Conservation (phyloP, 768 basidiomycete genomes). For the Glaciozyma martinii region DNA sequence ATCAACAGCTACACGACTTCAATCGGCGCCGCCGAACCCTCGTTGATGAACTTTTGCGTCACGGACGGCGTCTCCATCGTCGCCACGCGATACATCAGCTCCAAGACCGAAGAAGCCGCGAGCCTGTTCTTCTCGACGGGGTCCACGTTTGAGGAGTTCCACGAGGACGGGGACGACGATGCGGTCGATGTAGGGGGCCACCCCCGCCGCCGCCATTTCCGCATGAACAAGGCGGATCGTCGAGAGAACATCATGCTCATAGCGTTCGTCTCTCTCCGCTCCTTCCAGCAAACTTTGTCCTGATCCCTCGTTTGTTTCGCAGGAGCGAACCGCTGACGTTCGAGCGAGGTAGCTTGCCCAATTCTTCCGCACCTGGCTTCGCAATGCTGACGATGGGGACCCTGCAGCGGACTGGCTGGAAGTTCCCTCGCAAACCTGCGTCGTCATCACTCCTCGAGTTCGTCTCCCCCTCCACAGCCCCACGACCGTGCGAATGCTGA, state of each 20-base stretch:
- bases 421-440: constrained; percentile 91
- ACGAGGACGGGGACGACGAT: constrained; percentile 54
- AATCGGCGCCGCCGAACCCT: constrained; percentile 47
- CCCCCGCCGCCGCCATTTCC: constrained; percentile 45
- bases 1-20: constrained; percentile 63
- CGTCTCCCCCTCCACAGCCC: not conserved
- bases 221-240: constrained; percentile 92
- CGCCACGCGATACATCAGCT: constrained; percentile 90
- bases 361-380: not conserved
- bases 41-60: constrained; percentile 60
- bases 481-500: not conserved
- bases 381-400: not conserved
- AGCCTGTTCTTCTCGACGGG: constrained; percentile 55
- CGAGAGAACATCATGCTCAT: constrained; percentile 89
- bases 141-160: constrained; percentile 82
- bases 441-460: constrained; percentile 90
- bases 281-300: not conserved
- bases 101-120: constrained; percentile 81
- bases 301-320: constrained; percentile 18
- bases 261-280: not conserved
- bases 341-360: constrained; percentile 43
- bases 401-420: constrained; percentile 94
- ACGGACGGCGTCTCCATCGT: constrained; percentile 91
- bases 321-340: constrained; percentile 86
- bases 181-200: not conserved